Conservation (phyloP, 441 rosid species). For the Euphorbia celastroides region DNA sequence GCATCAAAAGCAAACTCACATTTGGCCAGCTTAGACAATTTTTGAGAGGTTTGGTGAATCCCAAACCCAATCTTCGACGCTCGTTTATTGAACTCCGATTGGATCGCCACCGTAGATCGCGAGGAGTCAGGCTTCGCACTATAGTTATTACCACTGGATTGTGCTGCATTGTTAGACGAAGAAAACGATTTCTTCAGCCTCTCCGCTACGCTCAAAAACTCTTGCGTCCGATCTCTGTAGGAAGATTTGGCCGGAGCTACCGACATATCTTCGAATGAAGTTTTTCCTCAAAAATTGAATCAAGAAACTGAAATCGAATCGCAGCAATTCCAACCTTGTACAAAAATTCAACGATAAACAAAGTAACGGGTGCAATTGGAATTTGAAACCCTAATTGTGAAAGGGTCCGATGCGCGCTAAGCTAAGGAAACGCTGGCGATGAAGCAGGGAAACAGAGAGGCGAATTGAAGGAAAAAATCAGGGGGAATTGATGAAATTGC, state of each 20-base stretch:
- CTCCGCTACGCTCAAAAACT: slow-evolving; percentile 33
- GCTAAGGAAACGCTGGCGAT: too few relatives aligned
- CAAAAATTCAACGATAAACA: background rate
- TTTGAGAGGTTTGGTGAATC: slow-evolving; percentile 35
- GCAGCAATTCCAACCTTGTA: background rate
- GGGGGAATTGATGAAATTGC: background rate
- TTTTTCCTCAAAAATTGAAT: background rate
- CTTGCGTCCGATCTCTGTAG: slow-evolving; percentile 32
- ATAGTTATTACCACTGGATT: slow-evolving; percentile 12
- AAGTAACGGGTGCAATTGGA: background rate
- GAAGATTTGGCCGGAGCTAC: slow-evolving; percentile 22
- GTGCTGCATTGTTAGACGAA: slow-evolving; percentile 21
- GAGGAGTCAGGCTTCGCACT: slow-evolving; percentile 11
- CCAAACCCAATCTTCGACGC: slow-evolving; percentile 36
- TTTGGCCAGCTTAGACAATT: slow-evolving; percentile 31
- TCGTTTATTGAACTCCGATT: slow-evolving; percentile 32
- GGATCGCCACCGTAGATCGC: slow-evolving; percentile 30
- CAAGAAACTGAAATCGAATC: background rate
- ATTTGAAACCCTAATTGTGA: too few relatives aligned
- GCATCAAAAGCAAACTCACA: slow-evolving; percentile 18
- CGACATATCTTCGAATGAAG: slow-evolving; percentile 12
- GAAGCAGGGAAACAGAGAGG: background rate
- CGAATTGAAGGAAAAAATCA: background rate
- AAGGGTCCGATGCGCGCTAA: too few relatives aligned
- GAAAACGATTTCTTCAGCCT: slow-evolving; percentile 30